A percentile compares a stretch with the other conserved stretches of the same genome.
phyloP scores from a whole-genome alignment of 441 rosid genomes.

The Populus tomentosa region DNA sequence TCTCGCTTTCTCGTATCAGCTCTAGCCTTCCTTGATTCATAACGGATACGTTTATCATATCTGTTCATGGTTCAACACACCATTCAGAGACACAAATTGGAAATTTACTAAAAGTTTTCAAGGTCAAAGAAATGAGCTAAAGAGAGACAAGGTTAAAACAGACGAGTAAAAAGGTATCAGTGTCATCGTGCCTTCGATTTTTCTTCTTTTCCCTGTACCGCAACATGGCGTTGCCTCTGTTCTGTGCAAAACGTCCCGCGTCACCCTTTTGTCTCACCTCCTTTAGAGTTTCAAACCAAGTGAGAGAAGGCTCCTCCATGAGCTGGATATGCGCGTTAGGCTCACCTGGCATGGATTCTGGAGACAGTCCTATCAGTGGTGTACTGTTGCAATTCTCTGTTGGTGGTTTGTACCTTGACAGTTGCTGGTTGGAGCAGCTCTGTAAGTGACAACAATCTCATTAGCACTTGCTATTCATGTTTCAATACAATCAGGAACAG shows the following conservation, averaged over 20 bases:
- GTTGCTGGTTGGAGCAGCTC: background rate
- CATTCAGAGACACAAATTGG: background rate
- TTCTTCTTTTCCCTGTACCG: slow-evolving; percentile 56
- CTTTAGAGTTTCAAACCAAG: background rate
- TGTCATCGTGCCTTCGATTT: slow-evolving; percentile 28
- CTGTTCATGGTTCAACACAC: slow-evolving; percentile 14
- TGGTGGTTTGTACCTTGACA: background rate
- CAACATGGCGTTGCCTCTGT: slow-evolving; percentile 41
- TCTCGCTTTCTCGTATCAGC: slow-evolving; percentile 43
- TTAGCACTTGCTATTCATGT: background rate
- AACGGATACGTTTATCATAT: slow-evolving; percentile 32
- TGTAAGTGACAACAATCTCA: background rate
- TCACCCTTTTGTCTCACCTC: slow-evolving; percentile 20
- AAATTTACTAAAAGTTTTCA: background rate
- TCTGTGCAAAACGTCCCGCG: slow-evolving; percentile 26
- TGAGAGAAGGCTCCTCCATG: slow-evolving; percentile 11
- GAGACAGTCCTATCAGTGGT: background rate
- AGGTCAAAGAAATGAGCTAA: background rate
- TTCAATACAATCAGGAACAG: background rate
- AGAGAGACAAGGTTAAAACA: background rate
- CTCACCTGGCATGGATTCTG: slow-evolving; percentile 14
- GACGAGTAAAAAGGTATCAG: background rate
- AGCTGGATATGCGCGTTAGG: slow-evolving; percentile 4
- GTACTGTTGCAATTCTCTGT: slow-evolving; percentile 16
- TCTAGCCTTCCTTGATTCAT: slow-evolving; percentile 43